phyloP scores from a whole-genome alignment of 2,329 filamentous ascomycete species.

The Teratosphaeria destructans region DNA sequence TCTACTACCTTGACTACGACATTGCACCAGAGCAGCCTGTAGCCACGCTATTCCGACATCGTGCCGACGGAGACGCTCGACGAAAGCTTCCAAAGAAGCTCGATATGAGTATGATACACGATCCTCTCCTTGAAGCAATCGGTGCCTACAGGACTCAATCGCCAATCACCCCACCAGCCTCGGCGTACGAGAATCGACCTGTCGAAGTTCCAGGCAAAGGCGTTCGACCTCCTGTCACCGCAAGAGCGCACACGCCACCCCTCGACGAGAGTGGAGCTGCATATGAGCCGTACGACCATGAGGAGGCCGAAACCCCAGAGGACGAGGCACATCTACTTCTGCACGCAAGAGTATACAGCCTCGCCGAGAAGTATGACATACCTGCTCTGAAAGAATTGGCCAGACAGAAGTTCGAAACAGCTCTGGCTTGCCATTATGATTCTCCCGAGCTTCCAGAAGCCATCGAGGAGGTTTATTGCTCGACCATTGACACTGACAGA shows the following conservation, averaged over 20 bases:
- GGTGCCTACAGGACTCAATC: conserved; percentile 15
- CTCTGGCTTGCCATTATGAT: conserved; percentile 34
- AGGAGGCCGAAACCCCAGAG: conserved; percentile 26
- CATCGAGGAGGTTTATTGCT: conserved; percentile 39
- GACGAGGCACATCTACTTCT: conserved; percentile 33
- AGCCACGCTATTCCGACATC: conserved; percentile 24
- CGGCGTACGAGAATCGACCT: conserved; percentile 6
- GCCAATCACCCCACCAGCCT: conserved; percentile 10
- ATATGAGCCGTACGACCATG: conserved; percentile 25
- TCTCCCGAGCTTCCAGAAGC: conserved; percentile 38
- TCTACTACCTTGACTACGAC: conserved; percentile 30
- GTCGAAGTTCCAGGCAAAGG: conserved; percentile 12
- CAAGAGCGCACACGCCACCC: conserved; percentile 13
- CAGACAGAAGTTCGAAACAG: conserved; percentile 36
- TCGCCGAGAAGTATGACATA: conserved; percentile 43
- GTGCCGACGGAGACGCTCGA: conserved; percentile 17
- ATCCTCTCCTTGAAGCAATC: conserved; percentile 27
- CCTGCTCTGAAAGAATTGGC: conserved; percentile 37
- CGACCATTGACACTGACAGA: conserved; percentile 39
- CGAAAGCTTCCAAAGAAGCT: conserved; percentile 21
- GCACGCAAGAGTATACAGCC: conserved; percentile 39
- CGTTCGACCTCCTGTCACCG: conserved; percentile 11
- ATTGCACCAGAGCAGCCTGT: conserved; percentile 16
- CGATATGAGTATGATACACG: conserved; percentile 24
- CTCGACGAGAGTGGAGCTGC: conserved; percentile 24